Evolutionary conservation across 768 basidiomycete species (phyloP).

Genomic region (Termitomyces sp.): DNA sequence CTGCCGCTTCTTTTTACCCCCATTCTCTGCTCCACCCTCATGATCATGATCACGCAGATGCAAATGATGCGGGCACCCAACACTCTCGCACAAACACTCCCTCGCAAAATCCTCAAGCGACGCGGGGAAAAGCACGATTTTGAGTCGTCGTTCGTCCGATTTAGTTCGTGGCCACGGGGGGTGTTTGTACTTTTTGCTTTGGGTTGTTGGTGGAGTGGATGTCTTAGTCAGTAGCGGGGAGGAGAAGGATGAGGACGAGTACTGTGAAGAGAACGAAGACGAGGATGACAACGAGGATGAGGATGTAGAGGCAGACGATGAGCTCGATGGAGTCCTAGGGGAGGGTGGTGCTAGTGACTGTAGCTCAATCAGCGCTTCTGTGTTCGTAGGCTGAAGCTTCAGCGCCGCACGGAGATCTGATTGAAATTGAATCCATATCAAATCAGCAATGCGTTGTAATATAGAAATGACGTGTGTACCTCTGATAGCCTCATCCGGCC

Average conservation of each 20-base stretch:
- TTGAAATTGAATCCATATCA: background rate
- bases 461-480: constrained; percentile 31
- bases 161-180: constrained; percentile 51
- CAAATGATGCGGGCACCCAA: background rate
- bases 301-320: constrained; percentile 22
- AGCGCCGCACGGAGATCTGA: constrained; percentile 61
- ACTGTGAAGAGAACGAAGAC: constrained; percentile 18
- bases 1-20: constrained; percentile 15
- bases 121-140: constrained; percentile 45
- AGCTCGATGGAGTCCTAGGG: constrained; percentile 13
- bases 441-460: background rate
- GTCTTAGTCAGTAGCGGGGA: constrained; percentile 25
- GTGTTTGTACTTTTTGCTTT: constrained; percentile 39
- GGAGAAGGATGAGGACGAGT: constrained; percentile 23
- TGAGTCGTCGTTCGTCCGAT: constrained; percentile 52
- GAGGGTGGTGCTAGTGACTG: constrained; percentile 32
- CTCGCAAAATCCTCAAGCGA: constrained; percentile 21
- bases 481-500: constrained; percentile 55
- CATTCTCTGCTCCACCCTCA: constrained; percentile 7
- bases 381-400: constrained; percentile 58
- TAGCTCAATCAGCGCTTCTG: constrained; percentile 60
- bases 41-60: background rate
- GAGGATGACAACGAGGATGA: constrained; percentile 20
- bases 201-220: background rate
- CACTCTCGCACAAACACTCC: constrained; percentile 10